These are phyloP conservation scores for Xerophyta viscosa DNA, from an alignment of 106 monocot species.

Conservation along the genomic window DNA sequence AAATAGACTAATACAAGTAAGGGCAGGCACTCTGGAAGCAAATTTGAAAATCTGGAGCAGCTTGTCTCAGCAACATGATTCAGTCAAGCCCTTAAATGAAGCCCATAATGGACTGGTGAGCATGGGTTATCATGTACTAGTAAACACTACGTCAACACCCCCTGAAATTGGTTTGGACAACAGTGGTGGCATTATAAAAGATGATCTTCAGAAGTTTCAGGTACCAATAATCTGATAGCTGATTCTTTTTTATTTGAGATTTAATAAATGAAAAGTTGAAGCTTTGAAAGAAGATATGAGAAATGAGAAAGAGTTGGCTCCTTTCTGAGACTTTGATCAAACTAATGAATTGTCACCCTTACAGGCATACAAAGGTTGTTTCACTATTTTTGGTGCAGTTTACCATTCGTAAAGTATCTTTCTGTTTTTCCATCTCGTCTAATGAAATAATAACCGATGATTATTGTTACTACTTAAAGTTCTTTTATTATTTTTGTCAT, in stretches of 20 bases:
- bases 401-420: too few relatives aligned
- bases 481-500: too few relatives aligned
- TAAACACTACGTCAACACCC: constrained; percentile 1
- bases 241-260: constrained; percentile 3
- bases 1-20: constrained; percentile 80
- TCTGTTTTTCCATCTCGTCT: too few relatives aligned
- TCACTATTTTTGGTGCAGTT: too few relatives aligned
- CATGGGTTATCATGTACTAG: constrained; percentile 8
- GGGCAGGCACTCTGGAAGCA: constrained; percentile 78
- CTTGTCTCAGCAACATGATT: constrained; percentile 30
- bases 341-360: too few relatives aligned
- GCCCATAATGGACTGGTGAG: constrained; percentile 7
- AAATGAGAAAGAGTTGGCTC: too few relatives aligned
- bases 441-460: too few relatives aligned
- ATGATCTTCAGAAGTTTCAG: constrained; percentile 55
- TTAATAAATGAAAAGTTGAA: too few relatives aligned
- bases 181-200: constrained; percentile 26
- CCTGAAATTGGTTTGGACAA: constrained; percentile 9
- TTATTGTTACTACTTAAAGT: too few relatives aligned
- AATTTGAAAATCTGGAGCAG: constrained; percentile 93
- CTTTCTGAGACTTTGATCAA: too few relatives aligned
- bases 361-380: too few relatives aligned
- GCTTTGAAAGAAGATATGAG: too few relatives aligned
- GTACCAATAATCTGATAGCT: constrained; percentile 20
- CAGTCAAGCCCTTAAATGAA: constrained; percentile 11